Conservation (phyloP, 2,329 filamentous ascomycete genomes). For the Aspergillus felis region DNA sequence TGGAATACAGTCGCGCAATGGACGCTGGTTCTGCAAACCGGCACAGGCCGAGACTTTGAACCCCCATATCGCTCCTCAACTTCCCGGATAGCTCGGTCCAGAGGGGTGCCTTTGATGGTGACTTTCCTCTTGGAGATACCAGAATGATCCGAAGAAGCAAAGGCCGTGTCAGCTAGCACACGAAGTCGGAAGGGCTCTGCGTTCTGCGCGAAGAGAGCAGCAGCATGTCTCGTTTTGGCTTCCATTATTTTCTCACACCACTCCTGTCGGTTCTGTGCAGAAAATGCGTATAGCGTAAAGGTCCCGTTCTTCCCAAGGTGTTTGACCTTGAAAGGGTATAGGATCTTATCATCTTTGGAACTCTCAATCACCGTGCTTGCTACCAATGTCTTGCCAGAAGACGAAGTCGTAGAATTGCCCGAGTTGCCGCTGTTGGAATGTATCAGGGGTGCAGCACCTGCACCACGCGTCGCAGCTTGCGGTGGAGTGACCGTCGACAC, state of each 20-base stretch:
- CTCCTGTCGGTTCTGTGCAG: constrained; percentile 68
- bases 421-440: constrained; percentile 68
- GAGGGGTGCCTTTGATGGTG: constrained; percentile 81
- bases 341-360: constrained; percentile 70
- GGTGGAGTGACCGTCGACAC: constrained; percentile 58
- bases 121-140: constrained; percentile 61
- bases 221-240: constrained; percentile 90
- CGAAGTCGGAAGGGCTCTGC: constrained; percentile 91
- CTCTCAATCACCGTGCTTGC: constrained; percentile 48
- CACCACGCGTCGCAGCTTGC: constrained; percentile 40
- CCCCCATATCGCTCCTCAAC: constrained; percentile 70
- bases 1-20: constrained; percentile 92
- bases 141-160: constrained; percentile 49
- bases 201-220: constrained; percentile 83
- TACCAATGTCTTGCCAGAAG: constrained; percentile 44
- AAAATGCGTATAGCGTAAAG: constrained; percentile 84
- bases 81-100: constrained; percentile 85
- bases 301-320: constrained; percentile 84
- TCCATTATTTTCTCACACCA: constrained; percentile 95
- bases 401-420: constrained; percentile 46
- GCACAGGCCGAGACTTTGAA: constrained; percentile 62
- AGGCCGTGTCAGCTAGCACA: constrained; percentile 88
- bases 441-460: constrained; percentile 36
- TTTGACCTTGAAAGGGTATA: constrained; percentile 94
- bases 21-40: constrained; percentile 79